These are phyloP conservation scores for Myriosclerotinia curreyana DNA, from an alignment of 2,329 filamentous ascomycete genomes.

Conservation along the genomic window DNA sequence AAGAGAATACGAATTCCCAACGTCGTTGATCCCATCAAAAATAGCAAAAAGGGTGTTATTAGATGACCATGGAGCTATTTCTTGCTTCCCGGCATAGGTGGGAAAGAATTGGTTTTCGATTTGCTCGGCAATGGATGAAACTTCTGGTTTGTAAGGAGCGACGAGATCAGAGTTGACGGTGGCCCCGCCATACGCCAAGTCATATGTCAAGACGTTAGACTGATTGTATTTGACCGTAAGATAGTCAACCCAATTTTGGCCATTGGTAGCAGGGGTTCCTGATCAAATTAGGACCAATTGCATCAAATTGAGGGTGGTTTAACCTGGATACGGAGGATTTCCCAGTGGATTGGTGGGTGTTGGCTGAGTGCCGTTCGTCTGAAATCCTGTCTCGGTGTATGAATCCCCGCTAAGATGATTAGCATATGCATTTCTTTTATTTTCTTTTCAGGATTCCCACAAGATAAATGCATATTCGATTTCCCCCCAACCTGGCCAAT, in stretches of 20 bases:
- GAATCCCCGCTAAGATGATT: slow-evolving; percentile 41
- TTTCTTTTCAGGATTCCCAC: slow-evolving; percentile 31
- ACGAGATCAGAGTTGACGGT: slow-evolving; percentile 43
- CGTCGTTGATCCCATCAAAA: slow-evolving; percentile 57
- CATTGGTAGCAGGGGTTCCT: slow-evolving; percentile 43
- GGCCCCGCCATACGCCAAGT: slow-evolving; percentile 49
- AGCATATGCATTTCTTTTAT: neutral
- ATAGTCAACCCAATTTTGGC: slow-evolving; percentile 56
- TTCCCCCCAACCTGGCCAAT: slow-evolving; percentile 42
- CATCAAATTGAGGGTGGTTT: neutral
- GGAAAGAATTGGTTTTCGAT: slow-evolving; percentile 45
- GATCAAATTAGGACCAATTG: neutral
- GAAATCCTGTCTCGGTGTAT: slow-evolving; percentile 43
- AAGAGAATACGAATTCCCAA: slow-evolving; percentile 48
- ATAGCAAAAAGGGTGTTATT: slow-evolving; percentile 31
- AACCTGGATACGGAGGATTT: slow-evolving; percentile 43
- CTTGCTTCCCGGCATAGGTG: slow-evolving; percentile 39
- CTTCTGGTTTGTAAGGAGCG: slow-evolving; percentile 39
- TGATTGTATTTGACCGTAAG: slow-evolving; percentile 46
- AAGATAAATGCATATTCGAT: slow-evolving; percentile 46
- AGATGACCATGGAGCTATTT: slow-evolving; percentile 30
- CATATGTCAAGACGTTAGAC: slow-evolving; percentile 48
- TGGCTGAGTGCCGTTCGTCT: slow-evolving; percentile 39
- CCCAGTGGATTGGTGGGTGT: slow-evolving; percentile 42
- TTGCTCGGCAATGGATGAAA: slow-evolving; percentile 42